Base-by-base conservation (phyloP, 768 basidiomycete species). In the Collybia nuda region DNA sequence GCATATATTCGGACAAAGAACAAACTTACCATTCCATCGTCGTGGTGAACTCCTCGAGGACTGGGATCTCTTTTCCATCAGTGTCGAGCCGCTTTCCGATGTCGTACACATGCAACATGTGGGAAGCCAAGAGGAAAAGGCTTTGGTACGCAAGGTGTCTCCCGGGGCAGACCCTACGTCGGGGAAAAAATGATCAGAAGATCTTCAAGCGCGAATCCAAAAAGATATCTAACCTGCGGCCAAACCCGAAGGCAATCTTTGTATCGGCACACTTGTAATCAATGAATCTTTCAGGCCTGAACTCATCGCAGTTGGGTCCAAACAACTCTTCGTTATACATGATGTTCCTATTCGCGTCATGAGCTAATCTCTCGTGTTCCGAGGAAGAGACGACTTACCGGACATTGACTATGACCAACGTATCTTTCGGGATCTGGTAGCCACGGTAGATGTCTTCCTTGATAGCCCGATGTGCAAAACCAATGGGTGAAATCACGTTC, bases 401-500 rank as follows among this genome's bases (percentile, higher is more conserved):
- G 7, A 26, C 24, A 7, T 26, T 26, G 24, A 26, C 24, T 26
- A 26, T 26, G 24, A 26, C 19, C 22, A 15, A 40, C 8, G 39
- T 40, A 18, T 42, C 49, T 14, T 50, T 50, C 8, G 49, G 40
- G 19, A 50, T 50, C n/a, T 19, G 35, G 18, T 23, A 41, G 8
- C 42, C 49, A 17, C 24, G 41, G 14, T 50, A 44, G 14, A 50
- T 22, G 24, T 50, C 49, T 3, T 50, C 49, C 32, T 44, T 42
- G 14, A 44, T 43, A 15, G 26, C 15, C 6, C 49, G 41, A n/a
- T 50, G 49, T 8, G 49, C 28, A 2, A 50, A 46, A 26, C 43
- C 43, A 29, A 21, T 44, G 6, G 78, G 77, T 0, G 70, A 75
- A 14, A 79, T 72, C 14, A 65, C 71, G 38, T 75, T 73, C 74